Evolutionary conservation across 495 filamentous ascomycete species (phyloP).

Genomic region (Xylaria sp.): DNA sequence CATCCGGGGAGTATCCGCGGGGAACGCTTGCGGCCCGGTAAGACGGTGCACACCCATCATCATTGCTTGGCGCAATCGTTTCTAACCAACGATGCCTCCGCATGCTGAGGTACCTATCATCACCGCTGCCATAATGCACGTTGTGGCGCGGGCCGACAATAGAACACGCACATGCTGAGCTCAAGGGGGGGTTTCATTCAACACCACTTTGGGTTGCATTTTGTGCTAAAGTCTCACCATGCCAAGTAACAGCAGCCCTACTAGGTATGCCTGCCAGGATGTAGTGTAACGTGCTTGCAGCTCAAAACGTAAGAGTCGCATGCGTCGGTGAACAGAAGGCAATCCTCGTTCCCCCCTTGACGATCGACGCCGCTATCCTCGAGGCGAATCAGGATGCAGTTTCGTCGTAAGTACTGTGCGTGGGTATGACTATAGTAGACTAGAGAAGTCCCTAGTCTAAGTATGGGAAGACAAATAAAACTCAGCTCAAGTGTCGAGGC

Average conservation of each 20-base stretch:
- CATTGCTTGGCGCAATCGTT: slow-evolving; percentile 1
- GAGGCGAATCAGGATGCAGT: slow-evolving; percentile 3
- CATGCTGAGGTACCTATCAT: not conserved
- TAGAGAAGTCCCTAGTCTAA: not conserved
- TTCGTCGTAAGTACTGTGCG: not conserved
- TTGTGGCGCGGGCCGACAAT: slow-evolving; percentile 22
- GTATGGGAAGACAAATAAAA: not conserved
- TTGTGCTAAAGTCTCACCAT: slow-evolving; percentile 19
- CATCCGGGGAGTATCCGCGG: slow-evolving; percentile 19
- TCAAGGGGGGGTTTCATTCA: slow-evolving; percentile 12
- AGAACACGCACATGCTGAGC: slow-evolving; percentile 2
- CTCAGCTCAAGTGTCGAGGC: not conserved
- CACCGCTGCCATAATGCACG: slow-evolving; percentile 14
- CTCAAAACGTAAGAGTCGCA: slow-evolving; percentile 25
- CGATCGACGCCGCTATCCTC: slow-evolving; percentile 21
- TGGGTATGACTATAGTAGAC: not conserved
- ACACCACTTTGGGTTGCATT: slow-evolving; percentile 17
- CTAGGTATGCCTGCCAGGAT: not conserved
- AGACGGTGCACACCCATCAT: slow-evolving; percentile 8
- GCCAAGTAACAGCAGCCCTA: slow-evolving; percentile 24
- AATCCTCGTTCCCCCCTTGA: slow-evolving; percentile 15
- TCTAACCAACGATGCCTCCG: not conserved
- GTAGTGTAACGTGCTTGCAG: slow-evolving; percentile 25
- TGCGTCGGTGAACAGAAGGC: slow-evolving; percentile 20
- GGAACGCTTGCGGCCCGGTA: slow-evolving; percentile 23